Conservation (phyloP, 2,329 filamentous ascomycete species). For the Diaporthe australafricana region DNA sequence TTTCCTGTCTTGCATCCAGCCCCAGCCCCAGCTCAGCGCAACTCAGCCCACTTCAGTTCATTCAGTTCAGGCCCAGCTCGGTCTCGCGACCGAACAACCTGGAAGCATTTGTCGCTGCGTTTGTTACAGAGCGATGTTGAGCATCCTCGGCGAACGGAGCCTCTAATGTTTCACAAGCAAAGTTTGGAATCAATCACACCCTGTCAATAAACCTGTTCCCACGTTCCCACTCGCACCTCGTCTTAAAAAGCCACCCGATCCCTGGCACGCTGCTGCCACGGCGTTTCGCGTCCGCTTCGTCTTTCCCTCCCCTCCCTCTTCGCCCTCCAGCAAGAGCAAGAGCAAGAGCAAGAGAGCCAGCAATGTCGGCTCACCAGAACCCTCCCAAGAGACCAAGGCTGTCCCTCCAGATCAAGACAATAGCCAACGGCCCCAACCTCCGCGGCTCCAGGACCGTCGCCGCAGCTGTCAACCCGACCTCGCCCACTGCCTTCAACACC, state of each 20-base stretch:
- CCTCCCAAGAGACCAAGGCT: slow-evolving; percentile 65
- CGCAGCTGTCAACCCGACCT: slow-evolving; percentile 64
- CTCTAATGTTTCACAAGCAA: slow-evolving; percentile 34
- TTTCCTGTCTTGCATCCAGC: not conserved
- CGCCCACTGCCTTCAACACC: slow-evolving; percentile 74
- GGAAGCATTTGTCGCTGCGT: slow-evolving; percentile 9
- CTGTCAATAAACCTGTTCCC: slow-evolving; percentile 7
- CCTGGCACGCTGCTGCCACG: not conserved
- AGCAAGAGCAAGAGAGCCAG: too few relatives aligned
- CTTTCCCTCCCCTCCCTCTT: not conserved
- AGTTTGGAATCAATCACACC: slow-evolving; percentile 27
- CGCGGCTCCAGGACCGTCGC: slow-evolving; percentile 57
- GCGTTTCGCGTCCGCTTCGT: slow-evolving; percentile 8
- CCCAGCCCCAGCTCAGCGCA: too few relatives aligned
- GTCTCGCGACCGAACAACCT: not conserved
- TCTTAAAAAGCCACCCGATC: slow-evolving; percentile 14
- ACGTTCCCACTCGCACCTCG: not conserved
- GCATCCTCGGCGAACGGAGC: slow-evolving; percentile 13
- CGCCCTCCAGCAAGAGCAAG: too few relatives aligned
- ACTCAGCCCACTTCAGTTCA: not conserved
- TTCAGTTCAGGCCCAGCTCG: not conserved
- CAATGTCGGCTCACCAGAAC: slow-evolving; percentile 45
- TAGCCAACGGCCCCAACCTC: slow-evolving; percentile 49
- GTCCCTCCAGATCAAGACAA: slow-evolving; percentile 59
- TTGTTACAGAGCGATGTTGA: slow-evolving; percentile 27